Evolutionary conservation across 78 protist genomes (phyloP), one percentile per base, ranked within the genome.

Genomic region (Dictyostelium brefeldianum): DNA sequence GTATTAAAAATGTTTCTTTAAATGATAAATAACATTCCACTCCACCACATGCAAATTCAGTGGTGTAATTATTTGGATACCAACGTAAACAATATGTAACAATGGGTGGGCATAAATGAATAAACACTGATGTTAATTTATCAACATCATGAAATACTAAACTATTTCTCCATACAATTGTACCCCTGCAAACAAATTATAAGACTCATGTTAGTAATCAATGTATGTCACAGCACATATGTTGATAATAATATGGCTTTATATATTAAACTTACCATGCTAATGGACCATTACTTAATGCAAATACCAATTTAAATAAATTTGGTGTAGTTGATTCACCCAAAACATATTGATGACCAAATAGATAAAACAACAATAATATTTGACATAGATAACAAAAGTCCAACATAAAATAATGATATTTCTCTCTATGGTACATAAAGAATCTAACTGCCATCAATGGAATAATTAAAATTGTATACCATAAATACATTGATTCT

Each of bases 71-170:
- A 36, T 69, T 48, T 69, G 91, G 91, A 48, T 75, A 81, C 97
- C 97, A 96, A 47, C 96, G 65, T 12, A 89, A 80, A 80, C 95
- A 82, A 59, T 53, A 96, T 12, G 96, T 94, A 8, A 96, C 95
- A 50, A 90, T 57, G 1, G 96, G 89, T 43, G 97, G 97, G 29
- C 95, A 94, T 20, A 84, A 78, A 81, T 96, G 97, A 51, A 96
- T 83, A 47, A 94, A 94, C 11, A 96, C 92, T 7, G 96, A 83
- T 20, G 97, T 96, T 31, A 96, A 43, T 54, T 96, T 96, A 56
- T 96, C 97, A n/a, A 96, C 82, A 29, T 90, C 94, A 48, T 96
- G 97, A 62, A 96, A 96, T 8, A 96, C 97, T 51, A 96, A 81
- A 77, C 94, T 83, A 67, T 96, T 96, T 27, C 97, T 64, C 97